These are phyloP conservation scores for Taiozyma sp. DNA, from an alignment of 1,139 yeast species.

Conservation along the genomic window DNA sequence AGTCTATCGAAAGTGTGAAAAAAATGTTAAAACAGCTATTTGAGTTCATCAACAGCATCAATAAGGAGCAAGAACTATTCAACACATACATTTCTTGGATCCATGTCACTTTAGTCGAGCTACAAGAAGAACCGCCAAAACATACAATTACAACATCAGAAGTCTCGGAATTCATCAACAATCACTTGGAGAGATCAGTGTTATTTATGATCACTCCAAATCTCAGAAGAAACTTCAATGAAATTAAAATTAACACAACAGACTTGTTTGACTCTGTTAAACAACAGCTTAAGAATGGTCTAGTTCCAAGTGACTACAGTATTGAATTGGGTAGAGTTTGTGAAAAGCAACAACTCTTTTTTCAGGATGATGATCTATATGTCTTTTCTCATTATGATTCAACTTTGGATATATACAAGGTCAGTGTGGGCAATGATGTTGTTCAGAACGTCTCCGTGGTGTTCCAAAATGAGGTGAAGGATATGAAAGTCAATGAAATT, in stretches of 20 bases:
- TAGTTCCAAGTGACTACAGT: conserved; percentile 1
- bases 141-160: conserved; percentile 14
- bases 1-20: conserved; percentile 30
- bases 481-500: conserved; percentile 7
- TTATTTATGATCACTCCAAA: conserved; percentile 18
- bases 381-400: conserved; percentile 8
- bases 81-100: conserved; percentile 49
- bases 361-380: conserved; percentile 6
- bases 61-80: conserved; percentile 49
- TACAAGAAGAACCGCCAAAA: conserved; percentile 21
- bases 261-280: conserved; percentile 19
- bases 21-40: conserved; percentile 33
- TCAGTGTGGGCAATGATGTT: conserved; percentile 1
- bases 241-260: conserved; percentile 17
- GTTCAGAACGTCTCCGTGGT: background rate
- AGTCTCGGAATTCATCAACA: conserved; percentile 17
- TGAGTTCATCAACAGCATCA: conserved; percentile 41
- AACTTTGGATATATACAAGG: conserved; percentile 10
- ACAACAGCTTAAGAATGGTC: conserved; percentile 4
- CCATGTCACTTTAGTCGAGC: conserved; percentile 24
- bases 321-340: conserved; percentile 16
- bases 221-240: conserved; percentile 18
- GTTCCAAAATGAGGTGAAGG: conserved; percentile 7
- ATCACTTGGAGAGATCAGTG: conserved; percentile 19
- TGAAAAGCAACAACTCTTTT: conserved; percentile 12